phyloP scores from a whole-genome alignment of 331 rosid genomes.

The Acacia concinna region DNA sequence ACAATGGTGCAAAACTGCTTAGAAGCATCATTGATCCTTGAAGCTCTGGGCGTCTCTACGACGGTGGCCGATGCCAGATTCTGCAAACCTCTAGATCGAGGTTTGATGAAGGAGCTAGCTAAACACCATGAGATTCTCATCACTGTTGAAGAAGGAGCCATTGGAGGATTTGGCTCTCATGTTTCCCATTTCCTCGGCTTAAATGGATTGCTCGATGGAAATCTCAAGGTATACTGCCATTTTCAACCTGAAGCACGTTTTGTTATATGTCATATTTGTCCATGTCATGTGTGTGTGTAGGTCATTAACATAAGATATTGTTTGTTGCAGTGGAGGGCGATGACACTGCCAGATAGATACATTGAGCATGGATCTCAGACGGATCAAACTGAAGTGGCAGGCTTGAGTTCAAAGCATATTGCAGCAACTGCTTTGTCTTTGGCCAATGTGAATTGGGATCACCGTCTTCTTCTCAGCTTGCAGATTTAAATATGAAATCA shows the following conservation, averaged over 20 bases:
- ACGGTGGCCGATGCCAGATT: constrained; percentile 72
- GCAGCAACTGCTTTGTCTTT: constrained; percentile 57
- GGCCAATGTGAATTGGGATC: constrained; percentile 33
- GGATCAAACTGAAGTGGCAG: constrained; percentile 52
- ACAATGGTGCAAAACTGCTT: constrained; percentile 50
- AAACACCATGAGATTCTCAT: neutral
- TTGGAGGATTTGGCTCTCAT: constrained; percentile 69
- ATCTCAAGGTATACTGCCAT: constrained; percentile 44
- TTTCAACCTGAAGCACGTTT: no score
- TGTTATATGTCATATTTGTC: no score
- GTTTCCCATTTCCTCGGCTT: constrained; percentile 59
- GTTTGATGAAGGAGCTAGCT: neutral
- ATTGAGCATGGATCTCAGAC: constrained; percentile 64
- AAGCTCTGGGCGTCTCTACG: constrained; percentile 40
- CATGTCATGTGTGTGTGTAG: no score
- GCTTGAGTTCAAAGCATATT: constrained; percentile 56
- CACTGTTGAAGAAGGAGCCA: constrained; percentile 20
- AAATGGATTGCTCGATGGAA: constrained; percentile 60
- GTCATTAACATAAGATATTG: no score
- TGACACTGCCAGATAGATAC: constrained; percentile 69
- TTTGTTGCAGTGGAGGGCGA: constrained; percentile 62
- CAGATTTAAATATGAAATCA: constrained; percentile 15
- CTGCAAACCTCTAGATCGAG: constrained; percentile 52
- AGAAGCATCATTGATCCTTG: constrained; percentile 51
- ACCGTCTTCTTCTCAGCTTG: constrained; percentile 29